Conservation (phyloP, 75 land plant genomes). For the Selaginella moellendorffii region DNA sequence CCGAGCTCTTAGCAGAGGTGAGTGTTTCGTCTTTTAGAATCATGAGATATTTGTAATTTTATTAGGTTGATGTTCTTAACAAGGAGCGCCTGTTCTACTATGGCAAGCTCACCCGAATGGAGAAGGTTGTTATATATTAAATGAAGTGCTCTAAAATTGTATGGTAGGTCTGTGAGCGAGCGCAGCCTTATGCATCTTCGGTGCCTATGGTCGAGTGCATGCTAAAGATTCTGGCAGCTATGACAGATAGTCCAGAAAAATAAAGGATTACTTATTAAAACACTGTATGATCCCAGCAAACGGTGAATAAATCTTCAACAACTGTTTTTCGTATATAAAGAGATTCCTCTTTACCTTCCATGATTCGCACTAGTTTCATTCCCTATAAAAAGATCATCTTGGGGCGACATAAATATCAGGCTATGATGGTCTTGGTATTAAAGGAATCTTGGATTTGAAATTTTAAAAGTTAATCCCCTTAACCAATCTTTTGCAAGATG, state of each 20-base stretch:
- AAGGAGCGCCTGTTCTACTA: slow-evolving; percentile 12
- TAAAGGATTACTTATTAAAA: no score
- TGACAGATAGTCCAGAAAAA: slow-evolving; percentile 13
- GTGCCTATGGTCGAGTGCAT: slow-evolving; percentile 9
- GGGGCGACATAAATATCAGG: no score
- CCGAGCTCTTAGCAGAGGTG: slow-evolving; percentile 3
- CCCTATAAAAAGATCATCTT: no score
- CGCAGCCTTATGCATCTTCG: slow-evolving; percentile 12
- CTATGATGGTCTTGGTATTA: no score
- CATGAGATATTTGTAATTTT: neutral
- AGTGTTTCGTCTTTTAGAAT: neutral
- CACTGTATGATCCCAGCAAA: no score
- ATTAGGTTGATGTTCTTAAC: slow-evolving; percentile 9
- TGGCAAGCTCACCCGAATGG: slow-evolving; percentile 7
- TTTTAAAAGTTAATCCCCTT: no score
- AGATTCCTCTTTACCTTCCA: no score
- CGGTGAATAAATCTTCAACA: no score
- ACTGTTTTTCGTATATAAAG: no score
- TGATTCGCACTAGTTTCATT: no score
- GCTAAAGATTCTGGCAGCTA: slow-evolving; percentile 1
- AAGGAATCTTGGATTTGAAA: no score
- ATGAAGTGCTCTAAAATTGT: neutral
- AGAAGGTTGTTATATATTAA: slow-evolving; percentile 6
- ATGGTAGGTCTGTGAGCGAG: slow-evolving; percentile 11
- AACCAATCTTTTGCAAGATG: no score